These are phyloP conservation scores for Aspergillus avenaceus DNA, from an alignment of 495 filamentous ascomycete species.

Conservation along the genomic window DNA sequence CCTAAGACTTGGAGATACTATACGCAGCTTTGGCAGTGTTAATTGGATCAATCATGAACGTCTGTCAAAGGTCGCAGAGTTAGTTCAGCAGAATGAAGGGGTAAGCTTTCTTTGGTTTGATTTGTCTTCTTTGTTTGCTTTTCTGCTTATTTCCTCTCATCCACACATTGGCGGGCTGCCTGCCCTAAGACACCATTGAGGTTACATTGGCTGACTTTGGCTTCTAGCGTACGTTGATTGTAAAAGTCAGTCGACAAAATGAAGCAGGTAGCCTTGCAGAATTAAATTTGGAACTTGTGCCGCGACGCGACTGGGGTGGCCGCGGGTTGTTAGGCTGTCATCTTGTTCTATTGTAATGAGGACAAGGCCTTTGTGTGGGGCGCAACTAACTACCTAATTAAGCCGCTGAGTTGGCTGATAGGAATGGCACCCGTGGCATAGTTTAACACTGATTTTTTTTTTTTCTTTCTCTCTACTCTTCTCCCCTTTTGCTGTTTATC, in stretches of 20 bases:
- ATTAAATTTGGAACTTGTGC: slow-evolving; percentile 65
- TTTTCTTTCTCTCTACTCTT: too few species aligned
- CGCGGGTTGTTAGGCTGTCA: slow-evolving; percentile 86
- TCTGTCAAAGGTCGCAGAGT: slow-evolving; percentile 76
- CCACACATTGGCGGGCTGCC: neutral
- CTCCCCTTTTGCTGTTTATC: too few species aligned
- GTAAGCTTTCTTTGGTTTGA: slow-evolving; percentile 50
- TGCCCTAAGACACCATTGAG: neutral
- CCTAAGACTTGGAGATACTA: slow-evolving; percentile 73
- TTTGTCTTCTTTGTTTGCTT: neutral
- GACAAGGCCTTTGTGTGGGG: neutral
- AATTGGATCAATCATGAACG: slow-evolving; percentile 81
- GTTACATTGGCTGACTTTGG: neutral
- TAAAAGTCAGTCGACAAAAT: slow-evolving; percentile 62
- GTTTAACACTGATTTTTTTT: too few species aligned
- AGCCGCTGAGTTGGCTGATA: too few species aligned
- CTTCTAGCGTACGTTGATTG: slow-evolving; percentile 55
- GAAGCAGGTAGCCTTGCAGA: slow-evolving; percentile 44
- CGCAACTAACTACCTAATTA: too few species aligned
- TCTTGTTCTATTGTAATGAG: slow-evolving; percentile 61
- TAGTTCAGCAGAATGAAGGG: slow-evolving; percentile 83
- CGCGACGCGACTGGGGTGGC: slow-evolving; percentile 80
- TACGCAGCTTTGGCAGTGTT: slow-evolving; percentile 79
- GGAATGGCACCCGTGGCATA: too few species aligned
- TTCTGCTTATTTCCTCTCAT: too few species aligned